Evolutionary conservation across 805 yeast genomes (phyloP), one percentile per base, ranked within the genome.

Genomic region (Suhomyces tanzawaensis): DNA sequence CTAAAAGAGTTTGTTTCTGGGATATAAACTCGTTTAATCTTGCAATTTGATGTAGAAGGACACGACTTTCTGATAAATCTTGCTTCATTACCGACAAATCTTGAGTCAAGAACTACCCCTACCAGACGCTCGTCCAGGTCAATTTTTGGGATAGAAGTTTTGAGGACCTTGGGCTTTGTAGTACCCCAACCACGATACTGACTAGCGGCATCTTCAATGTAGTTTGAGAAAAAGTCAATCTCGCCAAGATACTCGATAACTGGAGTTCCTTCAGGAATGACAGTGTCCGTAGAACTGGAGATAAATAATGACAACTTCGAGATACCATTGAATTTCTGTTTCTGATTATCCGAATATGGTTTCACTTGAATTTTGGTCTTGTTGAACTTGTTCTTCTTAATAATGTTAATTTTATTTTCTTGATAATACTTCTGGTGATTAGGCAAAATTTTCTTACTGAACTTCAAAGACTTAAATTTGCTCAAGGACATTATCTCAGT

Each of bases 111-210:
- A 3, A 75, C 81, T n/a, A 89, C 49, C 0, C 83, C 82, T 36
- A 81, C 58, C n/a, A 66, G 60, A 37, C 73, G 72, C 15, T 50
- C 40, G 8, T 36, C 29, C 11, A 32, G 23, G 24, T 36, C 28
- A 2, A 41, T 18, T 32, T 5, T 51, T 33, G 16, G 25, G 4
- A 15, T 22, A n/a, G 23, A 21, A 0, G 61, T 45, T 37, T 56
- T 62, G 21, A 61, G 52, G 4, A 66, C 72, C 36, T 51, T 56
- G 1, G 72, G 73, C 50, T 67, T 69, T 4, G 79, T 82, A 41
- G 82, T 82, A 5, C 82, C 96, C 82, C 80, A 79, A 13, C 74
- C 55, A 47, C 79, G 60, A 60, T 88, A 91, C 55, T 89, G 96
- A 59, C 90, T 91, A 39, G 78, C 68, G 18, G 79, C 71, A 49